These are phyloP conservation scores for Suillus brevipes DNA, from an alignment of 768 basidiomycete species.

Conservation along the genomic window DNA sequence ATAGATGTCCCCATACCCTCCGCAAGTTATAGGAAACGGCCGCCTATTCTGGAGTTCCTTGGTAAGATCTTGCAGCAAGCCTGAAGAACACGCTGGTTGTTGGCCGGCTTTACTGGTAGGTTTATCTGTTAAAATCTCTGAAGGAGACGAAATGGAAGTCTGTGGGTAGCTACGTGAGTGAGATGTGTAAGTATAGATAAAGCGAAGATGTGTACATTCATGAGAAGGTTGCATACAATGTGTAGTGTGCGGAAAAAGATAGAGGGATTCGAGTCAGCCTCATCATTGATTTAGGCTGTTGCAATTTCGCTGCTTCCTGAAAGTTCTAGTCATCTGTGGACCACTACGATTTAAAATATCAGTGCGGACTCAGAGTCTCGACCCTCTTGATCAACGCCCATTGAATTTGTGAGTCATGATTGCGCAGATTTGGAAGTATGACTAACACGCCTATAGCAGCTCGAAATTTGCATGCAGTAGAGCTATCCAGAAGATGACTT, in stretches of 20 bases:
- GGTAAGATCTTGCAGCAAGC: not conserved
- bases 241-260: not conserved
- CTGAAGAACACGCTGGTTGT: not conserved
- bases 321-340: not conserved
- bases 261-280: not conserved
- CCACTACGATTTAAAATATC: not conserved
- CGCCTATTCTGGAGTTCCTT: not conserved
- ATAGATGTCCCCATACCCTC: slow-evolving; percentile 8
- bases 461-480: not conserved
- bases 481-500: slow-evolving; percentile 27
- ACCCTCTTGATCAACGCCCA: not conserved
- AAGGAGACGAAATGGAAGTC: not conserved
- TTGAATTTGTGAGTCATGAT: not conserved
- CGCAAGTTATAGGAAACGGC: not conserved
- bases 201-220: not conserved
- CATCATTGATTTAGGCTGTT: not conserved
- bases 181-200: not conserved
- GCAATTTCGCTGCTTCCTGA: not conserved
- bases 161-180: not conserved
- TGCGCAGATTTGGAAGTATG: not conserved
- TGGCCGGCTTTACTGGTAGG: not conserved
- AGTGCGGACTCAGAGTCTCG: no score
- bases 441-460: not conserved
- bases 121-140: not conserved
- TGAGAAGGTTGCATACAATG: not conserved